Evolutionary conservation across 1,139 yeast species (phyloP).

Genomic region (Yamadazyma siamensis): DNA sequence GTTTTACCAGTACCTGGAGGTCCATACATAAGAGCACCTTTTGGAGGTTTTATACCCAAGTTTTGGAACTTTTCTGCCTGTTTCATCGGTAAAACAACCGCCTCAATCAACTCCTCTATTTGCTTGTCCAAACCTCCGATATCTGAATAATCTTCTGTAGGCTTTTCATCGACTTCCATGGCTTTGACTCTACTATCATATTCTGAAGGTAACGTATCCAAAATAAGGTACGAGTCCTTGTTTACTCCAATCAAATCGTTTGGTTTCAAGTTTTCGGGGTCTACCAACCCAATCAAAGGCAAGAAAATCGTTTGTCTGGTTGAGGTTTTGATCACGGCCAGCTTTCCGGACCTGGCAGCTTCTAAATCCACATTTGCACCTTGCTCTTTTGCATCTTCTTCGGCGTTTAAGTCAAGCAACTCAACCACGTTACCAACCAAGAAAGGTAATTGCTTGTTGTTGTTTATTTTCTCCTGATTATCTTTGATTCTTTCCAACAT

Average conservation of each 20-base stretch:
- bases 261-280: constrained; percentile 83
- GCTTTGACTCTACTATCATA: constrained; percentile 97
- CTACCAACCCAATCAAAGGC: constrained; percentile 94
- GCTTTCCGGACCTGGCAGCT: constrained; percentile 90
- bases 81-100: constrained; percentile 97
- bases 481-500: constrained; percentile 95
- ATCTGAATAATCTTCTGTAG: constrained; percentile 93
- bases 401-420: constrained; percentile 81
- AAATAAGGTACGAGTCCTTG: constrained; percentile 89
- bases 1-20: constrained; percentile 99
- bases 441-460: constrained; percentile 93
- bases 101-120: constrained; percentile 95
- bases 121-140: constrained; percentile 98
- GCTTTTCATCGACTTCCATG: constrained; percentile 98
- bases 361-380: constrained; percentile 96
- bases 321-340: constrained; percentile 96
- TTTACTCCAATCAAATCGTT: constrained; percentile 97
- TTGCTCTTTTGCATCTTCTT: constrained; percentile 83
- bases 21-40: constrained; percentile 98
- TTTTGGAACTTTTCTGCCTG: constrained; percentile 94
- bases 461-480: constrained; percentile 92
- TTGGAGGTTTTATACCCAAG: constrained; percentile 94
- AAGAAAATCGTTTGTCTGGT: constrained; percentile 96
- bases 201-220: constrained; percentile 95
- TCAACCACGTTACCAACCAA: constrained; percentile 98